Base-by-base conservation (phyloP, 768 basidiomycete genomes). In the Gymnopilus junonius region DNA sequence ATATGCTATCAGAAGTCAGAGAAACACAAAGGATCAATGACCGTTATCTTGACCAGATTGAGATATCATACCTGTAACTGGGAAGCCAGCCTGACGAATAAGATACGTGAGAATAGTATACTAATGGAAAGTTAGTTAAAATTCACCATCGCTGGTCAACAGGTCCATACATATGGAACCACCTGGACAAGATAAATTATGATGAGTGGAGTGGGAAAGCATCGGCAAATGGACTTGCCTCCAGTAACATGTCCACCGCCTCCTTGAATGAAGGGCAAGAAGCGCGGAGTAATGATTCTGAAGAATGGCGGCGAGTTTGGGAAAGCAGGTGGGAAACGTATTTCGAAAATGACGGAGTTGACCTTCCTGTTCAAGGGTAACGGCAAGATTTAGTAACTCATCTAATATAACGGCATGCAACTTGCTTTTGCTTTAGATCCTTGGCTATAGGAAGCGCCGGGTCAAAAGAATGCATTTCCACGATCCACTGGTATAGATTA, bases 131-230 rank as follows among this genome's bases (percentile, higher is more conserved):
- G 4, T 8, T 4, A 7, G 39, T 27, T 61, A n/a, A 5, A 23
- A 45, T 81, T 66, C 58, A 85, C 87, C 88, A 62, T 88, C 85
- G 0, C 86, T 79, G 1, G 87, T 89, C 54, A 90, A 74, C 7
- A 90, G 76, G 70, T 91, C 89, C 88, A 91, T 90, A 67, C 90
- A 91, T 53, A 91, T 89, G 3, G 87, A 89, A 1, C 89, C 90
- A 11, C 89, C 87, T 85, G 43, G 55, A 62, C 53, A 25, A 51
- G 39, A 46, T 42, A n/a, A 17, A 32, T 64, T 17, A 67, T 3
- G 23, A 17, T 37, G 32, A 43, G 17, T 27, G 35, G 12, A 21
- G 21, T 8, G 20, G 55, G 8, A 46, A 23, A 51, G 1, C 15
- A n/a, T 15, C 27, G 15, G 8, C 42, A 11, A 42, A 12, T 31